Base-by-base conservation (phyloP, 2,329 filamentous ascomycete species). In the Cadophora sp. region DNA sequence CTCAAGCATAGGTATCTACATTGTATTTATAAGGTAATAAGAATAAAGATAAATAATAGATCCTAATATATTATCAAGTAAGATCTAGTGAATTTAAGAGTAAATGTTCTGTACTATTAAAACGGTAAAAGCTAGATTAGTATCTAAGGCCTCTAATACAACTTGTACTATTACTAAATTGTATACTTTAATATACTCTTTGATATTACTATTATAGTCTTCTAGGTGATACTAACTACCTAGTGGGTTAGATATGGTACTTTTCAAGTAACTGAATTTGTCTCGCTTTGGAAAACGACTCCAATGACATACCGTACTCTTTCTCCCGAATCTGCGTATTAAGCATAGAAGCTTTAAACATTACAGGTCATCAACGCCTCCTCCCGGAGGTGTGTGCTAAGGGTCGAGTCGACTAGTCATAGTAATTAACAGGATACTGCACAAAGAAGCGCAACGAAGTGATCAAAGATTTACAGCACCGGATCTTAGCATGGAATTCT, bases 101-200 rank as follows among this genome's bases (percentile, higher is more conserved):
- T 61, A 19, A 43, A 4, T 61, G 58, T 61, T 6, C 37, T 61
- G 58, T 61, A 8, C 29, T 59, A n/a, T 27, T 48, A 37, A 61
- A 61, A 61, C 19, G 29, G 58, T 12, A 29, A 37, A 12, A 61
- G n/a, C 24, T 61, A n/a, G n/a, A 46, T 29, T 61, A 11, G 58
- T 37, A 37, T 61, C 37, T 29, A 24, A 61, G 22, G 9, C 22
- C 9, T 61, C 37, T 11, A 24, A 29, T 53, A 53, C 27, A 27
- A 53, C 50, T 5, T 61, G n/a, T 61, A 61, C 9, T 37, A 37
- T 58, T 6, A 22, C 27, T 56, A 56, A 12, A 27, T 53, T 53
- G 50, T 27, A 53, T 53, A 53, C 48, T 51, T 51, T 7, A n/a
- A 51, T 51, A 24, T 56, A n/a, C 51, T 56, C 14, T 56, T 31